Percentiles rank a stretch among this genome's conserved stretches.
These are phyloP conservation scores for Grammothele lineata DNA, from an alignment of 768 basidiomycete genomes.

Conservation along the genomic window DNA sequence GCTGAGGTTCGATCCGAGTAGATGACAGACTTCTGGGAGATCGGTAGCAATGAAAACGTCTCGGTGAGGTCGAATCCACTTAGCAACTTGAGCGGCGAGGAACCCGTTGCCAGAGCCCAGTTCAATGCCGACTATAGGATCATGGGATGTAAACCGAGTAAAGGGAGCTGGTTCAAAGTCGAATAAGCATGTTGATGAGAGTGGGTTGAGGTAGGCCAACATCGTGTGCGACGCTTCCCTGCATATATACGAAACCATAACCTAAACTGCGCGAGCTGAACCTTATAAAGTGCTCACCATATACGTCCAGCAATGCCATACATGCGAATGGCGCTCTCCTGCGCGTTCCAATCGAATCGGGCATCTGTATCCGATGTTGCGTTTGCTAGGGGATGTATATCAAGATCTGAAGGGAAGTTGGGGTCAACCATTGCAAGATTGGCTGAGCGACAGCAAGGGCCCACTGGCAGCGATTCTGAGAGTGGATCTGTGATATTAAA, in stretches of 20 bases:
- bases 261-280: too few species aligned
- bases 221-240: conserved; percentile 28
- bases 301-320: conserved; percentile 86
- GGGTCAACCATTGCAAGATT: too few species aligned
- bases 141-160: neutral
- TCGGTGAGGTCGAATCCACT: conserved; percentile 30
- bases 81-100: conserved; percentile 46
- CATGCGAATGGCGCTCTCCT: conserved; percentile 55
- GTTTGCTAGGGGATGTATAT: conserved; percentile 30
- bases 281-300: conserved; percentile 45
- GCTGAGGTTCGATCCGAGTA: conserved; percentile 40
- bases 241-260: too few species aligned
- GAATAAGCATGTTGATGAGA: conserved; percentile 1
- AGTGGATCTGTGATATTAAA: too few species aligned
- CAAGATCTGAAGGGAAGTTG: conserved; percentile 43
- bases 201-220: conserved; percentile 18
- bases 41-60: conserved; percentile 58
- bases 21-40: conserved; percentile 64
- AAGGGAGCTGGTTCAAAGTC: conserved; percentile 38
- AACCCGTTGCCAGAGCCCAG: conserved; percentile 78
- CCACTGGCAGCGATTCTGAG: too few species aligned
- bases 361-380: conserved; percentile 6
- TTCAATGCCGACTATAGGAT: conserved; percentile 50
- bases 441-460: too few species aligned
- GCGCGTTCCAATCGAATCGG: conserved; percentile 34